A percentile compares a stretch with the other conserved stretches of the same genome.
These are phyloP conservation scores for Cylindrodendrum hubeiense DNA, from an alignment of 2,329 filamentous ascomycete genomes.

Conservation along the genomic window DNA sequence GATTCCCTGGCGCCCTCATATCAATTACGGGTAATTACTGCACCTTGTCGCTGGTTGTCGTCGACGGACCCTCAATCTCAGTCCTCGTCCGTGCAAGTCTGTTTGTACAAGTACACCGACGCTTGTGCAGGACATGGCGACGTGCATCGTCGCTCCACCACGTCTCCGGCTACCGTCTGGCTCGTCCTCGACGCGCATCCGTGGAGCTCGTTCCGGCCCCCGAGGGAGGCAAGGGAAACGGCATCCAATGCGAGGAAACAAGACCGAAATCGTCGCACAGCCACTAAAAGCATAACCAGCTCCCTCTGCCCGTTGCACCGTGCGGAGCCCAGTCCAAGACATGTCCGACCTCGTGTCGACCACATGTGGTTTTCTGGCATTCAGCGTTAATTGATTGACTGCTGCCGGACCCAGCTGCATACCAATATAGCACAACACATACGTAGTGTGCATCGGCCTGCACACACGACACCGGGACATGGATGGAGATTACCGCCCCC, in stretches of 20 bases:
- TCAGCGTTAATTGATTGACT: constrained; percentile 18
- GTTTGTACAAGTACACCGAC: constrained; percentile 9
- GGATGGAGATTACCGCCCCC: constrained; percentile 26
- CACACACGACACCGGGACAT: constrained; percentile 23
- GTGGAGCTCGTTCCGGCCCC: not conserved
- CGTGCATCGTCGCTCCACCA: not conserved
- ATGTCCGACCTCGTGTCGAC: constrained; percentile 14
- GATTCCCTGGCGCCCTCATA: not conserved
- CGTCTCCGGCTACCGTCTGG: not conserved
- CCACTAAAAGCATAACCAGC: not conserved
- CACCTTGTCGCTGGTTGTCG: constrained; percentile 4
- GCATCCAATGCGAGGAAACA: not conserved
- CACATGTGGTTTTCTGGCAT: constrained; percentile 7
- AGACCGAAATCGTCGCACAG: not conserved
- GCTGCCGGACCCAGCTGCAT: constrained; percentile 12
- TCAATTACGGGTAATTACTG: constrained; percentile 1
- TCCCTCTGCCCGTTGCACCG: constrained; percentile 7
- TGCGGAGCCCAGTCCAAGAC: constrained; percentile 21
- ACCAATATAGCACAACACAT: constrained; percentile 6
- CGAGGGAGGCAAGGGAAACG: constrained; percentile 2
- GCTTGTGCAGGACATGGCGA: constrained; percentile 15
- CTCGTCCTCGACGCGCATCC: not conserved
- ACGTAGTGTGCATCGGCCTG: not conserved
- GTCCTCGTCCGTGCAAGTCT: not conserved
- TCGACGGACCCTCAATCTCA: not conserved